Conservation (phyloP, 768 basidiomycete species). For the Mycena haematopus region DNA sequence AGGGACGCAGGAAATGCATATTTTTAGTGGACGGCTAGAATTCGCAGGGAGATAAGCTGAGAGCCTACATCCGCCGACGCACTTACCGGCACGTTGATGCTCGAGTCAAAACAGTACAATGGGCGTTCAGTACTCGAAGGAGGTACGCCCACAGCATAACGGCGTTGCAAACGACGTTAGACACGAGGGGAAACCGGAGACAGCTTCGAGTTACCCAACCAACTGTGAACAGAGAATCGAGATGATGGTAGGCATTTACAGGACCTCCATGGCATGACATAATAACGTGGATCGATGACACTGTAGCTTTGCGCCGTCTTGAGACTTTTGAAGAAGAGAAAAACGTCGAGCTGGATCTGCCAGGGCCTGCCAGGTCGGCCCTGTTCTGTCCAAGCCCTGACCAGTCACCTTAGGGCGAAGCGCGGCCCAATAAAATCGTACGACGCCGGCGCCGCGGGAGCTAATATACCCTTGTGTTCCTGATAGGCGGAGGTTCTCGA, state of each 20-base stretch:
- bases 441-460: slow-evolving; percentile 8
- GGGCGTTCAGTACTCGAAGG: slow-evolving; percentile 6
- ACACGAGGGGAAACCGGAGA: slow-evolving; percentile 22
- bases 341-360: too few relatives aligned
- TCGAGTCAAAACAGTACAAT: too few relatives aligned
- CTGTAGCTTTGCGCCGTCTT: neutral
- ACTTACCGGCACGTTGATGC: neutral
- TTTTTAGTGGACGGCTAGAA: slow-evolving; percentile 5
- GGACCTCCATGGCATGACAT: slow-evolving; percentile 7
- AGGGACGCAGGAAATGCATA: neutral
- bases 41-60: slow-evolving; percentile 23
- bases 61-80: slow-evolving; percentile 16
- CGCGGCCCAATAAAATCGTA: slow-evolving; percentile 13
- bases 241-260: slow-evolving; percentile 8
- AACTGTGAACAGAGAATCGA: slow-evolving; percentile 1
- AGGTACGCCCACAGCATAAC: neutral
- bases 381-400: too few relatives aligned
- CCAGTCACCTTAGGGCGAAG: neutral
- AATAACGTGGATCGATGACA: slow-evolving; percentile 14
- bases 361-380: too few relatives aligned
- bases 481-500: slow-evolving; percentile 23
- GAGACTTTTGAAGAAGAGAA: neutral
- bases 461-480: neutral
- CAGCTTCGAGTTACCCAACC: neutral
- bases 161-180: neutral